phyloP scores from a whole-genome alignment of 192 early-diverging fungal genomes.

The Coemansia sp. region DNA sequence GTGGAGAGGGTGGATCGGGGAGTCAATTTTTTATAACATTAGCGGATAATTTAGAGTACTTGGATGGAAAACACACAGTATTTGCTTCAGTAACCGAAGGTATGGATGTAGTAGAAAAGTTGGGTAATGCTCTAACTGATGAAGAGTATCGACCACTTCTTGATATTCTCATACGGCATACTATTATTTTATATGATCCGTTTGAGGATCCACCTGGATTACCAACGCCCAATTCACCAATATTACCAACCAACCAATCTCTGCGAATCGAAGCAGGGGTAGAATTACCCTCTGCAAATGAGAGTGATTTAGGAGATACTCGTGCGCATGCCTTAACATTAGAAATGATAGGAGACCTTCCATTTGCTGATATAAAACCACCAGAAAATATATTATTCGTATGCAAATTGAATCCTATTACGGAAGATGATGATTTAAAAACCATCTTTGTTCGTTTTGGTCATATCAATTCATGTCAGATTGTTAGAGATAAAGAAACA shows the following conservation, averaged over 20 bases:
- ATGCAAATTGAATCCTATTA: conserved; percentile 89
- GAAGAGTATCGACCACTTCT: conserved; percentile 70
- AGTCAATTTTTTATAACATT: conserved; percentile 68
- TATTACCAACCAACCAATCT: conserved; percentile 64
- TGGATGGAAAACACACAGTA: conserved; percentile 84
- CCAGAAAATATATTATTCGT: conserved; percentile 97
- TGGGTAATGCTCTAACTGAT: conserved; percentile 73
- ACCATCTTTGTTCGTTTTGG: conserved; percentile 94
- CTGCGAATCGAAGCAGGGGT: conserved; percentile 81
- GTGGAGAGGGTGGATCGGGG: conserved; percentile 58
- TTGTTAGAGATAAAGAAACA: conserved; percentile 82
- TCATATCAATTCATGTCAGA: conserved; percentile 81
- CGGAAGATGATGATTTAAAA: conserved; percentile 85
- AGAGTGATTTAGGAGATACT: conserved; percentile 69
- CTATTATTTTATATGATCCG: conserved; percentile 89
- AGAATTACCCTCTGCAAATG: conserved; percentile 58
- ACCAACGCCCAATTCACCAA: conserved; percentile 68
- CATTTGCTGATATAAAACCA: conserved; percentile 94
- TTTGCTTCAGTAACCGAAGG: conserved; percentile 93
- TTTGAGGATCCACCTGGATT: conserved; percentile 79
- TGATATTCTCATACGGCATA: conserved; percentile 90
- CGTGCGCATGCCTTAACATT: conserved; percentile 87
- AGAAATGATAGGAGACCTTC: conserved; percentile 97
- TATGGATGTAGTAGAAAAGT: conserved; percentile 76
- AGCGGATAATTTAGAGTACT: conserved; percentile 63